Evolutionary conservation across 768 basidiomycete genomes (phyloP).

Genomic region (Boletales sp.): DNA sequence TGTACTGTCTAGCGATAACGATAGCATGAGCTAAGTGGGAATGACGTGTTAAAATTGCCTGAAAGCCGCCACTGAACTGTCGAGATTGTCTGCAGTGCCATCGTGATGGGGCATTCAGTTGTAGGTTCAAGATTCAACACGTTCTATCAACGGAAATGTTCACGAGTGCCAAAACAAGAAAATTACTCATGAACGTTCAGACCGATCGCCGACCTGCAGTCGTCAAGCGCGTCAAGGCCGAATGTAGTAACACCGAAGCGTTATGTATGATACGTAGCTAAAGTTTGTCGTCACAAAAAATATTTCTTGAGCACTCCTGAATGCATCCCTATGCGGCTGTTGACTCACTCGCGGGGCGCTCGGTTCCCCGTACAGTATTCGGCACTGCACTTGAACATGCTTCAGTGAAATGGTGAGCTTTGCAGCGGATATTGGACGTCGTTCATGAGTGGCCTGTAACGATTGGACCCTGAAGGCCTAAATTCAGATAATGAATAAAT

Average conservation of each 20-base stretch:
- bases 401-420: neutral
- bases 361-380: neutral
- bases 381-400: neutral
- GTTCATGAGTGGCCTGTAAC: neutral
- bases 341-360: conserved; percentile 20
- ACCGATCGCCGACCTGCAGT: neutral
- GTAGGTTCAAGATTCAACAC: conserved; percentile 3
- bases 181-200: neutral
- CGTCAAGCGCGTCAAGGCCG: conserved; percentile 1
- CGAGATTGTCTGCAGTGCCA: neutral
- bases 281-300: conserved; percentile 15
- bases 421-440: neutral
- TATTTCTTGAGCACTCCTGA: conserved; percentile 19
- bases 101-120: neutral
- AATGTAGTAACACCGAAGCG: conserved; percentile 9
- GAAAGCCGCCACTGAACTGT: neutral
- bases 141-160: neutral
- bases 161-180: too few relatives aligned
- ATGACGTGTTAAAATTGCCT: neutral
- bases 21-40: conserved; percentile 12
- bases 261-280: conserved; percentile 23
- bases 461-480: neutral
- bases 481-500: conserved; percentile 1
- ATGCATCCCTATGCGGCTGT: conserved; percentile 10
- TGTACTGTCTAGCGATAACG: conserved; percentile 11